Conservation (phyloP, 306 rosid genomes). For the Trifolium subterraneum region DNA sequence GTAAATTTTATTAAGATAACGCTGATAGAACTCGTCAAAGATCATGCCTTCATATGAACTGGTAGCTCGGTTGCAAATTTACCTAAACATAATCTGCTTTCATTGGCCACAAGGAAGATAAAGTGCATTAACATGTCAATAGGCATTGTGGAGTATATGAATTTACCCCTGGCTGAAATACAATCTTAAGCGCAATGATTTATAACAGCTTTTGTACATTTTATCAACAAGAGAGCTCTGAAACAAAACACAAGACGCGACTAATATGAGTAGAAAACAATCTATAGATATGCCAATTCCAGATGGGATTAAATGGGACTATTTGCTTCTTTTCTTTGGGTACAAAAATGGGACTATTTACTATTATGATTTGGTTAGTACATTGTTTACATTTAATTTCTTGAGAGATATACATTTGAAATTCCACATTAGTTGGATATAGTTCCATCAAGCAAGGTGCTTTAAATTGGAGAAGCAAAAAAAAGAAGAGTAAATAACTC, state of each 20-base stretch:
- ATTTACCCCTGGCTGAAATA: not conserved
- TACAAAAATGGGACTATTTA: not conserved
- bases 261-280: not conserved
- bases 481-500: not conserved
- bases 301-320: not conserved
- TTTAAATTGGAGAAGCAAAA: not conserved
- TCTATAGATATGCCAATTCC: not conserved
- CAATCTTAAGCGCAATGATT: not conserved
- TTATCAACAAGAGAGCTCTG: too few relatives aligned
- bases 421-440: slow-evolving; percentile 2
- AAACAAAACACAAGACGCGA: not conserved
- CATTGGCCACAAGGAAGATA: too few relatives aligned
- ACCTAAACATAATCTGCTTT: too few relatives aligned
- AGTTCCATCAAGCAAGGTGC: slow-evolving; percentile 13
- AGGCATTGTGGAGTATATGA: not conserved
- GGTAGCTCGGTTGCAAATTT: not conserved
- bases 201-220: too few relatives aligned
- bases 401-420: slow-evolving; percentile 19
- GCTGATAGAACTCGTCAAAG: too few relatives aligned
- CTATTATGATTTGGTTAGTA: not conserved
- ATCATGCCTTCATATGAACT: too few relatives aligned
- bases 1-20: too few relatives aligned
- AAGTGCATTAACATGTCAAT: too few relatives aligned
- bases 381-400: slow-evolving; percentile 3
- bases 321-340: not conserved